These are phyloP conservation scores for Coriolopsis trogii DNA, from an alignment of 1,284 basidiomycete species.

Conservation along the genomic window DNA sequence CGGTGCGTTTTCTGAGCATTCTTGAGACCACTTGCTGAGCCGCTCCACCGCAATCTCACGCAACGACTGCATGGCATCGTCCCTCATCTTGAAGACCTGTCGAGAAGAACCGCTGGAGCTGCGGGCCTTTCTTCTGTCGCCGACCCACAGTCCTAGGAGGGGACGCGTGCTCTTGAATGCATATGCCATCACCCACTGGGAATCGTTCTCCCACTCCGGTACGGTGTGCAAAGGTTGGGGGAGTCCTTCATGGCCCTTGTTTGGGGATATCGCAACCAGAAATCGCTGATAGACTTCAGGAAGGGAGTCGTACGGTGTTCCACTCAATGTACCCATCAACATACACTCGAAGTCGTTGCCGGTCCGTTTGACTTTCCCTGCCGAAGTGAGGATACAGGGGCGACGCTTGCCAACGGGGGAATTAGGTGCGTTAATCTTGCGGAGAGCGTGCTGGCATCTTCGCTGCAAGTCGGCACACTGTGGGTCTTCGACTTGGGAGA, in stretches of 20 bases:
- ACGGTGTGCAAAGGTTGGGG: background rate
- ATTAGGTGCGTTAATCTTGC: background rate
- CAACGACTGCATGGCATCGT: too few species aligned
- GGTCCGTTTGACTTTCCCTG: too few species aligned
- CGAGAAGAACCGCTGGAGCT: too few species aligned
- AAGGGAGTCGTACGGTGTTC: background rate
- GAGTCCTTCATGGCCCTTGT: background rate
- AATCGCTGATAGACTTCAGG: background rate
- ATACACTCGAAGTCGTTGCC: background rate
- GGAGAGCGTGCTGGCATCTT: background rate
- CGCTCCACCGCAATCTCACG: too few species aligned
- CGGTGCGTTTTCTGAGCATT: too few species aligned
- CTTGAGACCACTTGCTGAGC: too few species aligned
- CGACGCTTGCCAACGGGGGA: background rate
- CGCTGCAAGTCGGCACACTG: background rate
- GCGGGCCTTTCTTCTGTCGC: too few species aligned
- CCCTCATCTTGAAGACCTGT: too few species aligned
- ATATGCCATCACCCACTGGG: background rate
- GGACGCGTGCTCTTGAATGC: background rate
- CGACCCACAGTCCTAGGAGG: background rate
- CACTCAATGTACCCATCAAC: background rate
- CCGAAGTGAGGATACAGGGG: background rate
- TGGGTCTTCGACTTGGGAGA: background rate
- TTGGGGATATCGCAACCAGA: background rate
- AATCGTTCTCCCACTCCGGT: background rate